Evolutionary conservation across 2,329 filamentous ascomycete species (phyloP).

Genomic region (Fusarium camptoceras): DNA sequence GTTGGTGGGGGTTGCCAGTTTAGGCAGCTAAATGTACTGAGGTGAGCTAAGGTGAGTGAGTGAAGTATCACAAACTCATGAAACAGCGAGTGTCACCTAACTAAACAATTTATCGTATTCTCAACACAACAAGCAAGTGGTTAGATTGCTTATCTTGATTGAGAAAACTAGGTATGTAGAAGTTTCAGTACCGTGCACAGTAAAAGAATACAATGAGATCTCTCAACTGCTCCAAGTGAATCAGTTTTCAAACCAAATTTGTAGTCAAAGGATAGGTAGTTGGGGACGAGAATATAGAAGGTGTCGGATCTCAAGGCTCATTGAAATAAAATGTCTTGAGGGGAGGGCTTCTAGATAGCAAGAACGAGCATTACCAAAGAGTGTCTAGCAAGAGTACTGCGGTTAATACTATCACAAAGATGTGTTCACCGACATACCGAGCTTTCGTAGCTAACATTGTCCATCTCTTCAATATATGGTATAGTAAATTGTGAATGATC

Average conservation of each 20-base stretch:
- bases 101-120: not conserved
- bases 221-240: not conserved
- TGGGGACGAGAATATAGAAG: no score
- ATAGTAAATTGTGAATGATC: no score
- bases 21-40: slow-evolving; percentile 11
- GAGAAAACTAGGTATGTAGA: not conserved
- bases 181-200: not conserved
- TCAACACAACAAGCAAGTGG: no score
- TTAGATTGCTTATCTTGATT: not conserved
- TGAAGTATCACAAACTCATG: not conserved
- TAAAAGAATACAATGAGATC: not conserved
- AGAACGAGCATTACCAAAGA: not conserved
- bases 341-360: not conserved
- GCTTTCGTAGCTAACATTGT: not conserved
- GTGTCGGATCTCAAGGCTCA: not conserved
- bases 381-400: no score
- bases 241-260: not conserved
- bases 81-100: not conserved
- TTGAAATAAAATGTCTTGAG: not conserved
- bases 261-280: no score
- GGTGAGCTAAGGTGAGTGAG: slow-evolving; percentile 8
- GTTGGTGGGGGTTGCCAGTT: slow-evolving; percentile 19
- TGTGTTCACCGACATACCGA: not conserved
- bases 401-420: not conserved
- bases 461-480: no score